Conservation (phyloP, 495 filamentous ascomycete species). For the Penicillium odoratum region DNA sequence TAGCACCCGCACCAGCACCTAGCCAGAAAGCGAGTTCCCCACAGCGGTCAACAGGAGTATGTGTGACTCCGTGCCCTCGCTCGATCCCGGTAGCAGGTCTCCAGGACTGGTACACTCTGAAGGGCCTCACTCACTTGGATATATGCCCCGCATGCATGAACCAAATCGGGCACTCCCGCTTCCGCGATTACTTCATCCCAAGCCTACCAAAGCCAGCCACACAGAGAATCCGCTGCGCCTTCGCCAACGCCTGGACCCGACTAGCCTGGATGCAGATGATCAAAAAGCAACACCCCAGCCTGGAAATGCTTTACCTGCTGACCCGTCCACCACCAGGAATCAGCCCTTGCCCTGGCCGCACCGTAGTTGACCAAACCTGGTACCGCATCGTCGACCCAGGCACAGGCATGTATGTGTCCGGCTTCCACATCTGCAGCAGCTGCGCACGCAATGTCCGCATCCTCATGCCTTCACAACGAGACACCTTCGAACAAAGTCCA, state of each 20-base stretch:
- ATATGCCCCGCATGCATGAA: slow-evolving; percentile 65
- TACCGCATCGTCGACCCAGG: slow-evolving; percentile 58
- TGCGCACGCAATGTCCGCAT: slow-evolving; percentile 54
- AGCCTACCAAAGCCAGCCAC: slow-evolving; percentile 39
- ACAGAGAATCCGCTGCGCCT: slow-evolving; percentile 54
- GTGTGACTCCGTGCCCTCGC: slow-evolving; percentile 56
- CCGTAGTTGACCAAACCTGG: slow-evolving; percentile 52
- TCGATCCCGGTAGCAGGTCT: slow-evolving; percentile 46
- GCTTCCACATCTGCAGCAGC: slow-evolving; percentile 58
- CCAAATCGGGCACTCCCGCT: slow-evolving; percentile 55
- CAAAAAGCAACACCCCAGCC: slow-evolving; percentile 52
- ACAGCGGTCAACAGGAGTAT: slow-evolving; percentile 24
- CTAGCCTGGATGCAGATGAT: slow-evolving; percentile 65
- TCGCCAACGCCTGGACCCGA: slow-evolving; percentile 64
- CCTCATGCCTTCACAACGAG: slow-evolving; percentile 50
- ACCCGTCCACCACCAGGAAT: slow-evolving; percentile 45
- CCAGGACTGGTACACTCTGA: slow-evolving; percentile 67
- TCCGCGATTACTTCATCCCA: slow-evolving; percentile 52
- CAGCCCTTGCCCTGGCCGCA: slow-evolving; percentile 53
- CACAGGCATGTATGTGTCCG: slow-evolving; percentile 47
- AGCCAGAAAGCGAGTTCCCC: slow-evolving; percentile 16
- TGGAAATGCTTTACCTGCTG: slow-evolving; percentile 55
- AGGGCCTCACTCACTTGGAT: slow-evolving; percentile 53
- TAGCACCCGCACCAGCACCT: slow-evolving; percentile 5
- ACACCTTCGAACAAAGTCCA: slow-evolving; percentile 44